Evolutionary conservation across 495 filamentous ascomycete genomes (phyloP), one percentile per base, ranked within the genome.

Genomic region (Annulohypoxylon nitens): DNA sequence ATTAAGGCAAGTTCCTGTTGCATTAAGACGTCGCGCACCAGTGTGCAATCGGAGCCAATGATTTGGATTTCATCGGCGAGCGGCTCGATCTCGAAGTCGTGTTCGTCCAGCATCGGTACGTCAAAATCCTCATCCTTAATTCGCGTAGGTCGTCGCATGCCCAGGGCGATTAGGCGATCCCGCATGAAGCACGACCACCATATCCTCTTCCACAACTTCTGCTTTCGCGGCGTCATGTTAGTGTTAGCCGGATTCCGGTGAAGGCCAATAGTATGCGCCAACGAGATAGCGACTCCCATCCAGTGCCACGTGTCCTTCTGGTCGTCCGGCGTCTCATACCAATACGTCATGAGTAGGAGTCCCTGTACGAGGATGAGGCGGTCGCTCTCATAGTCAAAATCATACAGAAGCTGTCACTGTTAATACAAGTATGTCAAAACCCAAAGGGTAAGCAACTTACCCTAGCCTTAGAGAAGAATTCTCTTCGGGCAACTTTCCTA

Each of bases 111-210:
- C 93, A 96, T 95, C 0, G 94, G 93, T 60, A 97, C 94, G 74
- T 97, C 92, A 77, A 90, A 96, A 78, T 97, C 93, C 70, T 94
- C 91, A 70, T 92, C 90, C 85, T 97, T 96, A 80, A 97, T 93
- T 47, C 93, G 85, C 68, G 93, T 95, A 9, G 93, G 94, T 67
- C 94, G 88, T 59, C 94, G 88, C 93, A 97, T 97, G 39, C 94
- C 94, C 18, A 97, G 79, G 4, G 94, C 94, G 66, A 97, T 91
- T 37, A 97, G 81, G 47, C 93, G 92, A 80, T 97, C 94, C 47
- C 93, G 89, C 86, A 95, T 96, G 74, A 95, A 96, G 64, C 91
- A 94, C 54, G 92, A 94, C 94, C 94, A 97, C 94, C 94, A 97
- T 63, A 97, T 93, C 36, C 93, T 85, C 80, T 94, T 97, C 93